These are phyloP conservation scores for Apiospora marii DNA, from an alignment of 2,329 filamentous ascomycete species.

Conservation along the genomic window DNA sequence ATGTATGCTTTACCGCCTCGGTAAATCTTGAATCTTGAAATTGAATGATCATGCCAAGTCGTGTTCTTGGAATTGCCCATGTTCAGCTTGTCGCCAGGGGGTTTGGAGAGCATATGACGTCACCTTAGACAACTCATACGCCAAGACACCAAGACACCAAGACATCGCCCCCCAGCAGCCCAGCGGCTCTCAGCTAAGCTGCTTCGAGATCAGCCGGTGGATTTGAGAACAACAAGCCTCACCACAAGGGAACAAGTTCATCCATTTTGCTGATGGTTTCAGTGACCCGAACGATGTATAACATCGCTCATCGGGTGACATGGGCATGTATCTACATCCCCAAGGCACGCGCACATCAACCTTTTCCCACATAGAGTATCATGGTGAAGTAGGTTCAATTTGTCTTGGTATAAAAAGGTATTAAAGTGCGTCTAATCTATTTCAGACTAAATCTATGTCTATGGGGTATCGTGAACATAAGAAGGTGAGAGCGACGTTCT, in stretches of 20 bases:
- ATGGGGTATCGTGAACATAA: slow-evolving; percentile 18
- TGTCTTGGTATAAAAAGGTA: not conserved
- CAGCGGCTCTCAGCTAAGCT: not conserved
- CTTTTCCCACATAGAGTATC: not conserved
- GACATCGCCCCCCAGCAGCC: not conserved
- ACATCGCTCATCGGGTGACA: not conserved
- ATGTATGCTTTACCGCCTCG: not conserved
- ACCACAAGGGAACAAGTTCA: not conserved
- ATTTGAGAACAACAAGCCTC: not conserved
- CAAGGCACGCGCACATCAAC: not conserved
- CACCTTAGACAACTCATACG: not conserved
- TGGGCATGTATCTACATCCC: not conserved
- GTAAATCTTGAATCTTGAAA: not conserved
- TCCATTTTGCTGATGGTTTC: not conserved
- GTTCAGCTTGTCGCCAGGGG: not conserved
- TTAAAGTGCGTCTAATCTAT: slow-evolving; percentile 16
- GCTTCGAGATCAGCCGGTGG: not conserved
- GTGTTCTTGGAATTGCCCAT: slow-evolving; percentile 18
- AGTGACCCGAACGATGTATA: not conserved
- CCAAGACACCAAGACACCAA: slow-evolving; percentile 6
- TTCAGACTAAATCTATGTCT: not conserved
- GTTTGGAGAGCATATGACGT: slow-evolving; percentile 3
- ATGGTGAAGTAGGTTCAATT: not conserved
- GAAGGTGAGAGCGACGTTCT: slow-evolving; percentile 8
- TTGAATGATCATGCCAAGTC: slow-evolving; percentile 15